A percentile compares a stretch with the other conserved stretches of the same genome.
These are phyloP conservation scores for Terana coerulea DNA, from an alignment of 768 basidiomycete species.

Conservation along the genomic window DNA sequence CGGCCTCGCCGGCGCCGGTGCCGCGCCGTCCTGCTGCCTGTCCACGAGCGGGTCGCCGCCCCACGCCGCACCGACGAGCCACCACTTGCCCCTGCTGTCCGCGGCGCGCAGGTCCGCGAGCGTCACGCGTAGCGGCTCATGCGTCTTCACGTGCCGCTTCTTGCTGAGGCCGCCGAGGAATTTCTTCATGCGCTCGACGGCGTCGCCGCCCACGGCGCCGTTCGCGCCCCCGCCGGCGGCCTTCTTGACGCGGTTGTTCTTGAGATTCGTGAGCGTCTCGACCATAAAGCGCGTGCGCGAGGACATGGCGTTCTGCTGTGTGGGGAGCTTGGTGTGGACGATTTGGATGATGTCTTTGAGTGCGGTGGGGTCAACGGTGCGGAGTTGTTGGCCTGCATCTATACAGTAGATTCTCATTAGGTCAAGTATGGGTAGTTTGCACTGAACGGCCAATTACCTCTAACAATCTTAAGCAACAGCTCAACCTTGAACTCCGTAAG, in stretches of 20 bases:
- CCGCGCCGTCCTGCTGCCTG: slow-evolving; percentile 43
- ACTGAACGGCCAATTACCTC: slow-evolving; percentile 24
- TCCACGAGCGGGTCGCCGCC: slow-evolving; percentile 87
- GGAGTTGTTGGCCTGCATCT: slow-evolving; percentile 92
- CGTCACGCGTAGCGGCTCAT: slow-evolving; percentile 84
- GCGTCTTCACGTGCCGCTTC: slow-evolving; percentile 72
- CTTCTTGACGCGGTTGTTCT: slow-evolving; percentile 82
- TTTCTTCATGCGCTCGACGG: slow-evolving; percentile 85
- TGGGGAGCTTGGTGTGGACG: slow-evolving; percentile 68
- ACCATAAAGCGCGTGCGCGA: slow-evolving; percentile 95
- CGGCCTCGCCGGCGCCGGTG: slow-evolving; percentile 25
- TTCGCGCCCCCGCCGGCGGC: slow-evolving; percentile 56
- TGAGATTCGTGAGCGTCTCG: slow-evolving; percentile 87
- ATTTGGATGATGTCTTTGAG: slow-evolving; percentile 87
- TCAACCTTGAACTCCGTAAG: slow-evolving; percentile 83
- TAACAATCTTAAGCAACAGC: slow-evolving; percentile 83
- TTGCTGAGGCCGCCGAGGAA: slow-evolving; percentile 74
- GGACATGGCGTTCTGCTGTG: slow-evolving; percentile 48
- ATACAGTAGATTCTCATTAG: neutral
- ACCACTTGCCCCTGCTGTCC: slow-evolving; percentile 93
- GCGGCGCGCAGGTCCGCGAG: slow-evolving; percentile 82
- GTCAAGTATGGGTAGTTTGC: neutral
- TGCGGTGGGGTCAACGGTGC: slow-evolving; percentile 88
- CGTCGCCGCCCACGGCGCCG: slow-evolving; percentile 61
- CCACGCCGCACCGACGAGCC: slow-evolving; percentile 98